Conservation (phyloP, 73 alveolate species). For the Paramecium caudatum region DNA sequence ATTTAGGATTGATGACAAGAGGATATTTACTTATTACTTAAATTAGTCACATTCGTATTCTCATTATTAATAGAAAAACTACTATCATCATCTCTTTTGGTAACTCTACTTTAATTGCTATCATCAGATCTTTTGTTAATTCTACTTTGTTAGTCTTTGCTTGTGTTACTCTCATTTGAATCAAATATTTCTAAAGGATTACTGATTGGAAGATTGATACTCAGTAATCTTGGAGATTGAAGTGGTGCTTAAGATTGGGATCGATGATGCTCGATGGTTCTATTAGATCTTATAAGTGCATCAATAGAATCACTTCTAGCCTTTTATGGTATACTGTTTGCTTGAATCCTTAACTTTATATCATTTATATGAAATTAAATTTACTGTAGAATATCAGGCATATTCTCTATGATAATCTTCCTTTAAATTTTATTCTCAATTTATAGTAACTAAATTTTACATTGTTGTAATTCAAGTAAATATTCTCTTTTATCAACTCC, state of each 20-base stretch:
- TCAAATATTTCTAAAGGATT: constrained; percentile 53
- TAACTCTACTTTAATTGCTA: not conserved
- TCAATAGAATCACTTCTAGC: constrained; percentile 58
- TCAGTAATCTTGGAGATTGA: not conserved
- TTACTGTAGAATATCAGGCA: not conserved
- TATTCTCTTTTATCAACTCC: constrained; percentile 58
- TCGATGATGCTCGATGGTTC: constrained; percentile 25
- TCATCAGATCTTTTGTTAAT: not conserved
- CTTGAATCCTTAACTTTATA: not conserved
- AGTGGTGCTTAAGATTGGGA: constrained; percentile 38
- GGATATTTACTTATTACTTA: not conserved
- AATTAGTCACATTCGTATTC: not conserved
- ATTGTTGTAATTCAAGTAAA: constrained; percentile 15
- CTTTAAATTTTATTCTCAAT: constrained; percentile 44
- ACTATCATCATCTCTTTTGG: not conserved
- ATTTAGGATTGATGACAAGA: not conserved
- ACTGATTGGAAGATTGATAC: constrained; percentile 3
- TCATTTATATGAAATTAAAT: not conserved
- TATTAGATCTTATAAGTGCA: not conserved
- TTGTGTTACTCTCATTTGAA: not conserved
- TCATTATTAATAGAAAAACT: constrained; percentile 32
- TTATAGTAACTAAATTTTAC: not conserved
- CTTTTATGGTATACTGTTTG: not conserved
- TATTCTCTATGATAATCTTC: not conserved
- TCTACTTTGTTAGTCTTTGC: not conserved